Evolutionary conservation across 1,139 yeast species (phyloP).

Genomic region (Kodamaea sp.): DNA sequence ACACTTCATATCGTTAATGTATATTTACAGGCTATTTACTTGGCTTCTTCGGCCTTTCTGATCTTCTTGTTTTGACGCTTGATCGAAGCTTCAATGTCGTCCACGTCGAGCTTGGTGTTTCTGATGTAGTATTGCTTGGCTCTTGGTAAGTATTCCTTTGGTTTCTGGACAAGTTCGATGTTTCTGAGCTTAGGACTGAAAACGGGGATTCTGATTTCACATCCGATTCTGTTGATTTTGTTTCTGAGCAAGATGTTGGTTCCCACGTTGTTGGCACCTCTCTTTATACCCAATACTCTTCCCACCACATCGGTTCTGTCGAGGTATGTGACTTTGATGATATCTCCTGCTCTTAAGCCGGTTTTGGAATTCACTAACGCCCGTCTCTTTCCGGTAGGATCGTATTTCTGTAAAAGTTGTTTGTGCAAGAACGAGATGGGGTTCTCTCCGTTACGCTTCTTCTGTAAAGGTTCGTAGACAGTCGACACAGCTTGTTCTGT

Average conservation of each 20-base stretch:
- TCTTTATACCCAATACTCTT: conserved; percentile 71
- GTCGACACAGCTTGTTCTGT: conserved; percentile 26
- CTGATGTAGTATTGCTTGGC: conserved; percentile 87
- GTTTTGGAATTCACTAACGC: conserved; percentile 51
- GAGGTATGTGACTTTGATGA: conserved; percentile 71
- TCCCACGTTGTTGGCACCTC: conserved; percentile 60
- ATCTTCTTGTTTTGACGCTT: conserved; percentile 27
- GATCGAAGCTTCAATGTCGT: conserved; percentile 59
- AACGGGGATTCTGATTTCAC: conserved; percentile 76
- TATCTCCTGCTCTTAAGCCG: conserved; percentile 78
- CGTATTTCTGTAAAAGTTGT: conserved; percentile 57
- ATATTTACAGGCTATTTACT: conserved; percentile 11
- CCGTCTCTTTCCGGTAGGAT: conserved; percentile 73
- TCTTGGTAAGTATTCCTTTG: conserved; percentile 67
- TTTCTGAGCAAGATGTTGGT: conserved; percentile 77
- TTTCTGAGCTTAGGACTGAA: conserved; percentile 76
- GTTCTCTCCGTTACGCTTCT: conserved; percentile 50
- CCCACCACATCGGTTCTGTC: conserved; percentile 75
- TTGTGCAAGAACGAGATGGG: conserved; percentile 50
- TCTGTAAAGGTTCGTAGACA: conserved; percentile 56
- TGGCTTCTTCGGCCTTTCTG: conserved; percentile 13
- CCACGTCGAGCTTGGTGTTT: conserved; percentile 79
- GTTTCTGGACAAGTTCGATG: conserved; percentile 74
- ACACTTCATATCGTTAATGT: neutral
- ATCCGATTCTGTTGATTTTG: conserved; percentile 74